Conservation (phyloP, 179 eudicot species). For the Beta corolliflora region DNA sequence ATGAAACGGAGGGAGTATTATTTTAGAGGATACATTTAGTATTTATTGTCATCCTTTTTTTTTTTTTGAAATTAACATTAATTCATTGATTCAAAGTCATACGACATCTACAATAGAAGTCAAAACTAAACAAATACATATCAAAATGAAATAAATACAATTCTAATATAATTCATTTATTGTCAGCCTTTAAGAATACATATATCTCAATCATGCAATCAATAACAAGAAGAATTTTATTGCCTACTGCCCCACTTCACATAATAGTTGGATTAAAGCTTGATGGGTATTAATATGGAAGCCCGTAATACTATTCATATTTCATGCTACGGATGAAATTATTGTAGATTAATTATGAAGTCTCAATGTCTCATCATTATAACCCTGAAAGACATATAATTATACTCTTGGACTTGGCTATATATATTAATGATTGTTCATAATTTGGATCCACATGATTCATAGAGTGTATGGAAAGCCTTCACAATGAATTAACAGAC, state of each 20-base stretch:
- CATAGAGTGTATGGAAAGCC: slow-evolving; percentile 6
- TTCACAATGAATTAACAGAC: slow-evolving; percentile 7
- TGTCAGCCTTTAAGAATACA: neutral
- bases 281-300: too few species aligned
- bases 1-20: too few species aligned
- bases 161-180: too few species aligned
- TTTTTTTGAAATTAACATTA: too few species aligned
- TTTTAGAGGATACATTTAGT: too few species aligned
- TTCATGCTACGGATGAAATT: neutral
- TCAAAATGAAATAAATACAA: too few species aligned
- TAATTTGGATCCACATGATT: slow-evolving; percentile 25
- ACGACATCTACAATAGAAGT: too few species aligned
- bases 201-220: too few species aligned
- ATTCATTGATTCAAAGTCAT: too few species aligned
- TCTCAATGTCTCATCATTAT: neutral
- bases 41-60: too few species aligned
- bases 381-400: neutral
- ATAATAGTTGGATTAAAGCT: neutral
- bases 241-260: neutral
- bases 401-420: neutral
- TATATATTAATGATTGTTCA: slow-evolving; percentile 13
- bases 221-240: neutral
- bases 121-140: too few species aligned
- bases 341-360: neutral
- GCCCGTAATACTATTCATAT: too few species aligned